Evolutionary conservation across 345 rosid species (phyloP).

Genomic region (Zanthoxylum bungeanum): DNA sequence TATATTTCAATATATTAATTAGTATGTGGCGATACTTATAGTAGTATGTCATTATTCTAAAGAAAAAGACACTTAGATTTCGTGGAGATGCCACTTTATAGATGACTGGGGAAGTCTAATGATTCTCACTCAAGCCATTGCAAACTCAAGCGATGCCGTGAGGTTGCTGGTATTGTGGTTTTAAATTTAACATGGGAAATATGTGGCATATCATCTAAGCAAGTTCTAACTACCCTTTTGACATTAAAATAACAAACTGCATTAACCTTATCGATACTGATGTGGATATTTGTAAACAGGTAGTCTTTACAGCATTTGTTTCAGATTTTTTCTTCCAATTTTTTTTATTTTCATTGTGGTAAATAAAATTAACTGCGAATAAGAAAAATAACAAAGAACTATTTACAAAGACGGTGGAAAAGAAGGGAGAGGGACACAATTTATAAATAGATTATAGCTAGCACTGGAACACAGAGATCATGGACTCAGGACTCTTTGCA

Average conservation of each 20-base stretch:
- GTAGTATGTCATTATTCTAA: conserved; percentile 35
- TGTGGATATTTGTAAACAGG: not conserved
- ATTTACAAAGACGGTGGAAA: not conserved
- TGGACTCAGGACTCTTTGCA: not conserved
- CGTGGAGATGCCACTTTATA: not conserved
- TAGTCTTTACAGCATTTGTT: not conserved
- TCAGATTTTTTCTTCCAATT: not conserved
- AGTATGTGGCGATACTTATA: too few relatives aligned
- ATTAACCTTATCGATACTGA: not conserved
- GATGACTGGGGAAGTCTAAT: not conserved
- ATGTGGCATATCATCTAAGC: not conserved
- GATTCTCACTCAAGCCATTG: conserved; percentile 8
- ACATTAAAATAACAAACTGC: not conserved
- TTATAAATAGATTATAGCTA: not conserved
- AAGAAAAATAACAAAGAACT: not conserved
- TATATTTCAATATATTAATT: not conserved
- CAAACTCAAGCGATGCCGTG: not conserved
- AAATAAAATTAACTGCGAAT: not conserved
- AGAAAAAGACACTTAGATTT: not conserved
- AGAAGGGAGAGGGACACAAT: not conserved
- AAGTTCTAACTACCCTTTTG: not conserved
- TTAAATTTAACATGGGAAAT: not conserved
- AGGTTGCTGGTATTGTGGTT: not conserved
- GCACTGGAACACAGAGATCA: not conserved
- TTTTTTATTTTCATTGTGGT: not conserved